These are phyloP conservation scores for Telfairia occidentalis DNA, from an alignment of 331 rosid genomes.

Conservation along the genomic window DNA sequence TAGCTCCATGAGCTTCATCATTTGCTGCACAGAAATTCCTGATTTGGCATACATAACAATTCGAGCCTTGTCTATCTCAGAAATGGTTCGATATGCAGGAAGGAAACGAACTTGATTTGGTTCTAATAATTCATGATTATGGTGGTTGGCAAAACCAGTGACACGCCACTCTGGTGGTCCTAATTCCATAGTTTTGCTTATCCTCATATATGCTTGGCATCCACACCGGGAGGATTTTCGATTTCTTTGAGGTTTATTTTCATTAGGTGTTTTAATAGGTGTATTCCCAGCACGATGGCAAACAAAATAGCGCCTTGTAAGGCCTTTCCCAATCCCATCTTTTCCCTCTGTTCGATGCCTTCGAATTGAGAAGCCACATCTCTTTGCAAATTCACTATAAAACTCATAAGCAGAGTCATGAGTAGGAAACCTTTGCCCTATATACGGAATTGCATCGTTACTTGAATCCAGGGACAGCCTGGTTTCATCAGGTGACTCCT, in stretches of 20 bases:
- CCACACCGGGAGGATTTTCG: slow-evolving; percentile 89
- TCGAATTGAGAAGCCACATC: slow-evolving; percentile 79
- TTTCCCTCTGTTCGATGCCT: slow-evolving; percentile 94
- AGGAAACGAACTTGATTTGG: slow-evolving; percentile 97
- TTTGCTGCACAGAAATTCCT: slow-evolving; percentile 95
- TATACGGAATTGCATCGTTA: slow-evolving; percentile 58
- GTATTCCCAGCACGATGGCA: slow-evolving; percentile 97
- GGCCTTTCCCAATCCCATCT: slow-evolving; percentile 93
- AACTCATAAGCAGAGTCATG: slow-evolving; percentile 86
- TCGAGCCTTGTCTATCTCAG: slow-evolving; percentile 74
- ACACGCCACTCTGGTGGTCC: slow-evolving; percentile 91
- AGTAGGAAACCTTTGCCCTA: slow-evolving; percentile 78
- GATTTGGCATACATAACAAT: slow-evolving; percentile 92
- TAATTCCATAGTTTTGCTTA: slow-evolving; percentile 75
- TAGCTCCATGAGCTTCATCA: slow-evolving; percentile 96
- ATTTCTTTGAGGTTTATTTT: slow-evolving; percentile 84
- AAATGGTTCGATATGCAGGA: slow-evolving; percentile 89
- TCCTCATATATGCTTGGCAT: slow-evolving; percentile 86
- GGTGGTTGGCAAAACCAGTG: slow-evolving; percentile 86
- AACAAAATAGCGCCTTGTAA: slow-evolving; percentile 85
- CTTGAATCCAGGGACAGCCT: slow-evolving; percentile 52
- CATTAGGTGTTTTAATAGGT: slow-evolving; percentile 53
- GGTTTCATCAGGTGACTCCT: slow-evolving; percentile 73
- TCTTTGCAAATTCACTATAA: slow-evolving; percentile 81
- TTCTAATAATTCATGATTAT: slow-evolving; percentile 83